Evolutionary conservation across 2,329 filamentous ascomycete genomes (phyloP), one percentile per base, ranked within the genome.

Genomic region (Colletotrichum sp.): DNA sequence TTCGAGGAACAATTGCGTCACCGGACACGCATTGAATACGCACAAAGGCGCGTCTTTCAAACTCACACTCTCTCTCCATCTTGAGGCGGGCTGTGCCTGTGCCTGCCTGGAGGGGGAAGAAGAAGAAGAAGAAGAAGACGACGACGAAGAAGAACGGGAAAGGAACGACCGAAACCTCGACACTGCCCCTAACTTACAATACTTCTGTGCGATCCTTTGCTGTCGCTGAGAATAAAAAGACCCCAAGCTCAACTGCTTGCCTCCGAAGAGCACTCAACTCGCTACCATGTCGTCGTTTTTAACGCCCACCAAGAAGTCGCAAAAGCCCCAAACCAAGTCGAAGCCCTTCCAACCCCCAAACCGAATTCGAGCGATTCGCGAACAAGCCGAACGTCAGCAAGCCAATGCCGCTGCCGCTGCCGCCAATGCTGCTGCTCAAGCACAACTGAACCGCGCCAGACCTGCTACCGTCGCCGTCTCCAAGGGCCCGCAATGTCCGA

Each of bases 401-500:
- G 85, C 84, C 4, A 81, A 81, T 58, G 80, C 81, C 8, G 79
- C 79, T 78, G 80, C 84, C 4, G 80, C 83, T 8, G 77, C 81
- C 34, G 80, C 79, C 30, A 74, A 80, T 10, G 72, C 78, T 30
- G 78, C 76, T 13, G 76, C 67, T 15, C 67, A 73, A 55, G 67
- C 75, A 43, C 74, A 76, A 36, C 43, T 68, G 26, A 76, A 66
- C 21, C 71, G 71, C 43, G 52, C 82, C 72, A 79, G 82, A 66
- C 79, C 79, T 71, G 80, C 81, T 77, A 79, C 83, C 63, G 78
- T 85, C 77, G 79, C 85, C 67, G 77, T 81, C 18, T 82, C 84
- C 1, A 80, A 83, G 34, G 83, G 86, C 6, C 85, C 83, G 57
- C 86, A 86, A 78, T 93, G 91, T 82, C 90, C 90, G 15, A 93